A percentile compares a stretch with the other conserved stretches of the same genome.
Evolutionary conservation across 2,329 filamentous ascomycete species (phyloP).

Genomic region (Sporothrix pseudoabietina): DNA sequence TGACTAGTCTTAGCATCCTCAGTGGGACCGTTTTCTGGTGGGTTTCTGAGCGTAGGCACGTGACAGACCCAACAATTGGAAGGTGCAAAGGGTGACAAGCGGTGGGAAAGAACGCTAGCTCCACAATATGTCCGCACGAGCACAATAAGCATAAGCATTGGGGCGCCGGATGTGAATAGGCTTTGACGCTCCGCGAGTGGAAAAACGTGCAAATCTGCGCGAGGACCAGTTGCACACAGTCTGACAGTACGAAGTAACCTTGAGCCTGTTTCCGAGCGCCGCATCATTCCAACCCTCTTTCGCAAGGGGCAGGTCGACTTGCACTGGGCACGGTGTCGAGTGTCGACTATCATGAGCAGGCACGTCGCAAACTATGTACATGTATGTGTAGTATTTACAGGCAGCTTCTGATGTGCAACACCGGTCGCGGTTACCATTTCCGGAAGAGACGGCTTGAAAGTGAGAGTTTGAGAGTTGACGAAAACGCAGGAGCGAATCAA

Average conservation of each 20-base stretch:
- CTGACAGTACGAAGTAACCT: too few relatives aligned
- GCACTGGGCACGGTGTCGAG: neutral
- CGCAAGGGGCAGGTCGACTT: neutral
- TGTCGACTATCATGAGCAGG: neutral
- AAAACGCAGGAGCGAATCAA: neutral
- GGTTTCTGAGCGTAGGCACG: too few relatives aligned
- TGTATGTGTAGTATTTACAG: neutral
- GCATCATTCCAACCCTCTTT: slow-evolving; percentile 17
- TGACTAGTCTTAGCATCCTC: too few relatives aligned
- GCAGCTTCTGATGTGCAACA: neutral
- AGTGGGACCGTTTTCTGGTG: too few relatives aligned
- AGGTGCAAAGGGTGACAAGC: slow-evolving; percentile 11
- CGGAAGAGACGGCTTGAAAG: neutral
- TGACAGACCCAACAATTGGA: slow-evolving; percentile 1
- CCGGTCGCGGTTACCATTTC: neutral
- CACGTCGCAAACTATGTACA: neutral
- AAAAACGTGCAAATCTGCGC: neutral
- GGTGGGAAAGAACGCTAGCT: neutral
- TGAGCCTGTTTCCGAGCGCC: neutral
- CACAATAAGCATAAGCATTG: neutral
- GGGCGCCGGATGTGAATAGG: slow-evolving; percentile 19
- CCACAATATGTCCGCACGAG: slow-evolving; percentile 1
- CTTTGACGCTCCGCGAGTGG: neutral
- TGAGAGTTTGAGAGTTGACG: neutral
- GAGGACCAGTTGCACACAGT: too few relatives aligned